Conservation (phyloP, 768 basidiomycete genomes). For the Neoboletus subvelutipes region DNA sequence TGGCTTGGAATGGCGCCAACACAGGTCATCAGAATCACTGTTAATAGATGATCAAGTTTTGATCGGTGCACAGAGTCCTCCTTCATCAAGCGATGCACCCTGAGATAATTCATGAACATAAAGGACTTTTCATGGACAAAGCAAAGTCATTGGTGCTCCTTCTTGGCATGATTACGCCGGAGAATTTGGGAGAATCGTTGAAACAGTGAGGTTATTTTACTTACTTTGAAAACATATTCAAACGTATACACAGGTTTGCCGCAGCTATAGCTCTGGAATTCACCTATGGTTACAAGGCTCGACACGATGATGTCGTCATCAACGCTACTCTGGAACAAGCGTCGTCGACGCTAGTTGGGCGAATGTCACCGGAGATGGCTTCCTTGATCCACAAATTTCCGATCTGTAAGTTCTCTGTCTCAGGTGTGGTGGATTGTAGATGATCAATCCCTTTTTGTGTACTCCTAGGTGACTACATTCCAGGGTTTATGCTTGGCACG, state of each 20-base stretch:
- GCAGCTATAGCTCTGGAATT: slow-evolving; percentile 2
- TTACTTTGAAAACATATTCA: background rate
- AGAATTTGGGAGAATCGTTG: background rate
- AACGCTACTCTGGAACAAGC: background rate
- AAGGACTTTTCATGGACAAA: background rate
- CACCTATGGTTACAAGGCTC: slow-evolving; percentile 1
- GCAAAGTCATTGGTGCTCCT: too few species aligned
- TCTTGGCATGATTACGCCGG: background rate
- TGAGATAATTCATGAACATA: background rate
- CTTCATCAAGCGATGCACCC: slow-evolving; percentile 3
- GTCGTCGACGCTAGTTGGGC: background rate
- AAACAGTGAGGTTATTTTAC: background rate
- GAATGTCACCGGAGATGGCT: background rate
- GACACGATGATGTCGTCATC: background rate
- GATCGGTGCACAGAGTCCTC: background rate
- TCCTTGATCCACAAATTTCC: background rate
- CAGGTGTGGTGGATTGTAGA: background rate
- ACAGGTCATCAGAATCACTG: background rate
- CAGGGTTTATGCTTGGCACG: background rate
- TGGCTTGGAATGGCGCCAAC: slow-evolving; percentile 1
- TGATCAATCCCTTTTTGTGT: background rate
- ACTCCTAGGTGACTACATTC: background rate
- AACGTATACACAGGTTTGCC: background rate
- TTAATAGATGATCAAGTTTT: background rate
- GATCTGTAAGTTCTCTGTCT: background rate